Evolutionary conservation across 805 yeast genomes (phyloP), one percentile per base, ranked within the genome.

Genomic region (Saturnispora bothae): DNA sequence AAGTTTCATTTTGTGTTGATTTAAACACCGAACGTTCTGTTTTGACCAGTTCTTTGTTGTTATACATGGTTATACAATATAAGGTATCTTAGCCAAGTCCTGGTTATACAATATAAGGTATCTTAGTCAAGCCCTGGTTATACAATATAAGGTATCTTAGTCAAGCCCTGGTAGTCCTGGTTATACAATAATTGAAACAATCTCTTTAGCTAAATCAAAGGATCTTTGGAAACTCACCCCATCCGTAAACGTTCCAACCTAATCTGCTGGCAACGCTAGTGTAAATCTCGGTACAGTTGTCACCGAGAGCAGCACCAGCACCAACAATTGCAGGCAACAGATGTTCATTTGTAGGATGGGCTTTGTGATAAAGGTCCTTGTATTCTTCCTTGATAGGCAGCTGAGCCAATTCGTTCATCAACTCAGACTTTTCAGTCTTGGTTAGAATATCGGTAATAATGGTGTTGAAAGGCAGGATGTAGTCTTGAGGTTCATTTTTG

Each of bases 331-430:
- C 48, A 1, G 89, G 89, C 46, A 73, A 57, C 43, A 83, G 72
- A 56, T 83, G 94, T 46, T 83, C 94, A 35, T 76, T 59, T 0
- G 86, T 76, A 8, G 94, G 94, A 56, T 83, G 94, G 0, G 89
- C 79, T 25, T 56, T 48, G 9, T 41, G 19, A 28, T 55, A 60
- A 27, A 76, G 52, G 4, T 52, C 47, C 4, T 45, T 50, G 46
- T 61, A 47, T 41, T 38, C 42, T 36, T 51, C 36, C 43, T 44
- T 35, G 41, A 40, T 28, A 14, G 46, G 41, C 34, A 76, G 46
- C 3, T 53, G 48, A 21, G 65, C 54, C 12, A 78, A 59, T 17
- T 51, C 51, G 1, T 50, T 47, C 28, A 71, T 50, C 28, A 68
- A 53, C 8, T 54, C 58, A 8, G 21, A 17, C 14, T 59, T 54